Evolutionary conservation across 2,329 filamentous ascomycete genomes (phyloP), one percentile per base, ranked within the genome.

Genomic region (Epichloe festucae): DNA sequence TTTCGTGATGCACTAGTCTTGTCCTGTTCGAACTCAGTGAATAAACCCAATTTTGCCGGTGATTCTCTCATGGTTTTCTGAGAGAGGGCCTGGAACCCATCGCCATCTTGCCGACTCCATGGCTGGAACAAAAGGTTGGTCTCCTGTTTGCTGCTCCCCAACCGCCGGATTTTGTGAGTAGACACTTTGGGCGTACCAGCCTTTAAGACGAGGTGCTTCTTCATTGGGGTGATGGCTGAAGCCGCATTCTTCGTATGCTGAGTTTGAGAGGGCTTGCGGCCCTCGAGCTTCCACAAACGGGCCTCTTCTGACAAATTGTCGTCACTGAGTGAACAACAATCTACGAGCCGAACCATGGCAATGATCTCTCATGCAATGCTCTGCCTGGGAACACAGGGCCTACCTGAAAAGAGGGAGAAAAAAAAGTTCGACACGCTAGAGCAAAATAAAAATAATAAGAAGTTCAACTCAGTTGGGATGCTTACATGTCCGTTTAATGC

Each of bases 61-160:
- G 52, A 35, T 44, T 51, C 53, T 54, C 52, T 47, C 51, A 46
- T 15, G 51, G 52, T 35, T 52, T 53, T 41, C n/a, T 42, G 23
- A 38, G 19, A 38, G 19, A 8, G 34, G n/a, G 21, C 11, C 52
- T 36, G 54, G 5, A 54, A 34, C 47, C 34, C 53, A 48, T 54
- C 52, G 27, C 54, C 49, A 46, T 62, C 55, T 19, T 60, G 57
- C 1, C 57, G 56, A 46, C 57, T 62, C 63, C 65, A 67, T 52
- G 56, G 62, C 46, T 64, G 62, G 14, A 68, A 62, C 6, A 68
- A 57, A 5, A 61, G 63, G 44, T 67, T 45, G 4, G 53, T 46
- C 6, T 53, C n/a, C 43, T 59, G 58, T 4, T 43, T 44, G 36
- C 54, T n/a, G 46, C 59, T 41, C 27, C 58, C 56, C 8, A 68